phyloP scores from a whole-genome alignment of 306 rosid genomes.

The Dryas alaskensis region DNA sequence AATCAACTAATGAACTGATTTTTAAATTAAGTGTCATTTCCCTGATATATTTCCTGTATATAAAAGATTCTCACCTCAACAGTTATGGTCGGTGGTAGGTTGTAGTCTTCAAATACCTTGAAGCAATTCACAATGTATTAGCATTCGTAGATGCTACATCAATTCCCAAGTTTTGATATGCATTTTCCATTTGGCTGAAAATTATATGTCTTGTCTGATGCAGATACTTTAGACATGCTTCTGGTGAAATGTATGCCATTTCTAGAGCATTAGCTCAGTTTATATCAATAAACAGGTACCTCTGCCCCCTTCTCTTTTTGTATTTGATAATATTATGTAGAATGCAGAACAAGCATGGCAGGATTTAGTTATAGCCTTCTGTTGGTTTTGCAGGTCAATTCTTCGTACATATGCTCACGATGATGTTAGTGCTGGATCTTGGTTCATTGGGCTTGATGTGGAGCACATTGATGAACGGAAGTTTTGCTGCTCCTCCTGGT shows the following conservation, averaged over 20 bases:
- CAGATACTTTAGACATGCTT: constrained; percentile 72
- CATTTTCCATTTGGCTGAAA: constrained; percentile 2
- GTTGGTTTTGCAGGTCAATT: constrained; percentile 41
- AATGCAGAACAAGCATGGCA: constrained; percentile 3
- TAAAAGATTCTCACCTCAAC: neutral
- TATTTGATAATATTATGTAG: constrained; percentile 17
- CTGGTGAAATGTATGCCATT: constrained; percentile 52
- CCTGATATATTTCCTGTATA: neutral
- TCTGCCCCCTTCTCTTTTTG: neutral
- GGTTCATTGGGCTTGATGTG: constrained; percentile 77
- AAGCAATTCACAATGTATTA: neutral
- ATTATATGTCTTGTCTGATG: constrained; percentile 23
- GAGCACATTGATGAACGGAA: constrained; percentile 46
- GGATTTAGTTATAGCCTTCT: constrained; percentile 21
- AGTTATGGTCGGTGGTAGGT: neutral
- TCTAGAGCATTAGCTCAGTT: constrained; percentile 68
- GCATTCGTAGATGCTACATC: neutral
- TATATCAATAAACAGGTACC: constrained; percentile 61
- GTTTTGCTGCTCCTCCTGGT: constrained; percentile 65
- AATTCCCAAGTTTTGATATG: neutral
- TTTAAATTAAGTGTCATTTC: too few species aligned
- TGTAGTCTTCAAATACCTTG: neutral
- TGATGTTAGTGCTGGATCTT: constrained; percentile 65
- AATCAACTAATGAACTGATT: too few species aligned
- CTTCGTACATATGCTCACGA: constrained; percentile 69